Evolutionary conservation across 2,329 filamentous ascomycete species (phyloP).

Genomic region (Parastagonospora avenae): DNA sequence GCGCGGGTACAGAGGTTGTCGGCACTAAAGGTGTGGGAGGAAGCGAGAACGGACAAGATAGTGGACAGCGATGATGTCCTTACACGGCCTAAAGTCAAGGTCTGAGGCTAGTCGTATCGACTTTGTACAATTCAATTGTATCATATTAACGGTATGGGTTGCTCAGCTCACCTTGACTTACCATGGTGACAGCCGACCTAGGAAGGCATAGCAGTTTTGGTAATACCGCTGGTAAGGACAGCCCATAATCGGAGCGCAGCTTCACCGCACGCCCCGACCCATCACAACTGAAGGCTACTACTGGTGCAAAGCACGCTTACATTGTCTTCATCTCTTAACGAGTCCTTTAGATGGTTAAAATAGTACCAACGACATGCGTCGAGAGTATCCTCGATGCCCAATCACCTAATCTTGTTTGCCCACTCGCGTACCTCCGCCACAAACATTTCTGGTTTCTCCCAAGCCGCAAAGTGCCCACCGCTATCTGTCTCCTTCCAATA

Average conservation of each 20-base stretch:
- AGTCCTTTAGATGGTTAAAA: too few relatives aligned
- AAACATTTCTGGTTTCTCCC: constrained; percentile 59
- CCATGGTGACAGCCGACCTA: too few relatives aligned
- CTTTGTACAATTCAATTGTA: not conserved
- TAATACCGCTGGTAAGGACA: too few relatives aligned
- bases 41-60: constrained; percentile 26
- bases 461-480: constrained; percentile 64
- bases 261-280: too few relatives aligned
- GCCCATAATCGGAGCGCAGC: too few relatives aligned
- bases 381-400: not conserved
- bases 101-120: constrained; percentile 4
- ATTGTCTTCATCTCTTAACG: too few relatives aligned
- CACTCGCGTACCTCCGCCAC: constrained; percentile 48
- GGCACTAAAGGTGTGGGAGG: constrained; percentile 43
- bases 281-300: too few relatives aligned
- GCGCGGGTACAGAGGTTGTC: constrained; percentile 45
- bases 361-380: too few relatives aligned
- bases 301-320: too few relatives aligned
- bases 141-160: constrained; percentile 1
- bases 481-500: constrained; percentile 26
- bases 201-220: too few relatives aligned
- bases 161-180: too few relatives aligned
- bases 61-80: constrained; percentile 21
- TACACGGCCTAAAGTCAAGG: constrained; percentile 24
- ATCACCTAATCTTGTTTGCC: constrained; percentile 6